phyloP scores from a whole-genome alignment of 2,329 filamentous ascomycete genomes.

The Alternaria sp. region DNA sequence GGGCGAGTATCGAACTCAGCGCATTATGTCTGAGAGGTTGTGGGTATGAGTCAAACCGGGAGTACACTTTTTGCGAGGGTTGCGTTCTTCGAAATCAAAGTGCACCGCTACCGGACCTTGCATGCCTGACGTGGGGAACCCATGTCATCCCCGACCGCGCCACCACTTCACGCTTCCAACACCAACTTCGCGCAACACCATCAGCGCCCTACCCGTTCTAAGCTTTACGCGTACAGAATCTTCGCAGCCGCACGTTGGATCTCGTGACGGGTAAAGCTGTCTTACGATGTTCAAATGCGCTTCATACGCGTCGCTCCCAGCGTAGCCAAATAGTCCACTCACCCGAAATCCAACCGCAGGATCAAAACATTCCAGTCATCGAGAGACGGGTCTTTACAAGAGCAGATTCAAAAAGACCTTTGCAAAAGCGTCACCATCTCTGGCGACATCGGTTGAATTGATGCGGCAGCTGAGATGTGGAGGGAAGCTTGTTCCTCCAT shows the following conservation, averaged over 20 bases:
- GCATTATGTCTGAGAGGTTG: conserved; percentile 1
- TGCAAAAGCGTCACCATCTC: not conserved
- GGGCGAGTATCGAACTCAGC: not conserved
- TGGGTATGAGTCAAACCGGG: conserved; percentile 6
- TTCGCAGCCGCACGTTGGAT: too few relatives aligned
- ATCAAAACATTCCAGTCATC: conserved; percentile 70
- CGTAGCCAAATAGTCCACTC: not conserved
- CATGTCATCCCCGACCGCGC: conserved; percentile 4
- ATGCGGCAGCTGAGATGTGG: not conserved
- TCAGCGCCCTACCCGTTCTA: not conserved
- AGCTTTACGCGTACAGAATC: not conserved
- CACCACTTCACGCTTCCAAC: not conserved
- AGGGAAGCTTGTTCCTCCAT: not conserved
- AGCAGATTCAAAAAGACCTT: not conserved
- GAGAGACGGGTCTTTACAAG: conserved; percentile 53
- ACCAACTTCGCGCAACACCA: not conserved
- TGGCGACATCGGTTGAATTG: not conserved
- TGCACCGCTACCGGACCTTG: conserved; percentile 23
- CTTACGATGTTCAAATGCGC: not conserved
- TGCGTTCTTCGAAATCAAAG: conserved; percentile 9
- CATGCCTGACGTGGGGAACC: conserved; percentile 12
- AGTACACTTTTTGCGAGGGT: conserved; percentile 5
- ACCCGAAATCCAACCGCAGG: conserved; percentile 54
- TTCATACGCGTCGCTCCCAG: not conserved
- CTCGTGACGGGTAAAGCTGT: not conserved